A percentile compares a stretch with the other conserved stretches of the same genome.
phyloP scores from a whole-genome alignment of 2,329 filamentous ascomycete species.

The Colletotrichum cordylinicola region DNA sequence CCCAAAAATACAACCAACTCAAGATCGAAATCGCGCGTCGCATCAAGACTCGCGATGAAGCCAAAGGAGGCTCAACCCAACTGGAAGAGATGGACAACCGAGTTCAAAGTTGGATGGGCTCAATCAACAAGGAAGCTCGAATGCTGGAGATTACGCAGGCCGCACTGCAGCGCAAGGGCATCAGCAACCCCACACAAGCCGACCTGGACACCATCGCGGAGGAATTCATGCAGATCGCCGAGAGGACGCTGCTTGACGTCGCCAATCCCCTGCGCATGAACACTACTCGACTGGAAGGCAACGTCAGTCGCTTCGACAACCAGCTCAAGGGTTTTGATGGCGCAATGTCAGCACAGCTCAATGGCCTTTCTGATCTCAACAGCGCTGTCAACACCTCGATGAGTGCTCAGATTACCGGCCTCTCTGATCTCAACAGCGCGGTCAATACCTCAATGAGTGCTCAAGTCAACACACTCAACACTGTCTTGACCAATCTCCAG shows the following conservation, averaged over 20 bases:
- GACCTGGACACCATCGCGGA: conserved; percentile 18
- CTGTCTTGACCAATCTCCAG: accelerated
- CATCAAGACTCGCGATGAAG: conserved; percentile 41
- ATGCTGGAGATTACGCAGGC: conserved; percentile 20
- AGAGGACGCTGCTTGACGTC: conserved; percentile 19
- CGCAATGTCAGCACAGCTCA: not conserved
- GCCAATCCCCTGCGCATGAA: conserved; percentile 20
- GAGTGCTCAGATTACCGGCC: not conserved
- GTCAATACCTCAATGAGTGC: not conserved
- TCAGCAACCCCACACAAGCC: conserved; percentile 17
- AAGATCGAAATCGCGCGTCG: conserved; percentile 36
- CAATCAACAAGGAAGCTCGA: conserved; percentile 9
- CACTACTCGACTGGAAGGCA: not conserved
- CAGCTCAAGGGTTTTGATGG: not conserved
- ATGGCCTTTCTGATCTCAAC: no score
- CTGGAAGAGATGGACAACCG: conserved; percentile 5
- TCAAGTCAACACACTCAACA: not conserved
- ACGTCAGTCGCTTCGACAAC: not conserved
- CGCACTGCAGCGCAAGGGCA: conserved; percentile 13
- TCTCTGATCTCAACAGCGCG: not conserved
- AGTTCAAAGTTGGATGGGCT: conserved; percentile 17
- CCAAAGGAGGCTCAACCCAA: conserved; percentile 20
- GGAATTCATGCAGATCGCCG: conserved; percentile 20
- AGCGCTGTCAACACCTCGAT: not conserved
- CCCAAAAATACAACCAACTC: conserved; percentile 28